These are phyloP conservation scores for Trichoderma koningiopsis DNA, from an alignment of 2,329 filamentous ascomycete species.

Conservation along the genomic window DNA sequence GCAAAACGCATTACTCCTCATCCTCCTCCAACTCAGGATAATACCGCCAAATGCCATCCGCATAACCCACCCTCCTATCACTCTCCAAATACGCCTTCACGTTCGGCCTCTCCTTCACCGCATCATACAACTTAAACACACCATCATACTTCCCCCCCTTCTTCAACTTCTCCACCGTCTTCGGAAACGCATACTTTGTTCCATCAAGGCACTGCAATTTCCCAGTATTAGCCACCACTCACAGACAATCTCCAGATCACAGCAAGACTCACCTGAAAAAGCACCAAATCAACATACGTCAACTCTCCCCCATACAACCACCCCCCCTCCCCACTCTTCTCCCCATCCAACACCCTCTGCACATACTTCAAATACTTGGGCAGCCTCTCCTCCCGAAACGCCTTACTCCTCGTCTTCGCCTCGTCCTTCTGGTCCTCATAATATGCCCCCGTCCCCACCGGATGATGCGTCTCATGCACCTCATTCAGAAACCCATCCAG, in stretches of 20 bases:
- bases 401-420: constrained; percentile 56
- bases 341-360: constrained; percentile 61
- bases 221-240: constrained; percentile 25
- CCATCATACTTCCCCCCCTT: constrained; percentile 58
- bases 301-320: constrained; percentile 67
- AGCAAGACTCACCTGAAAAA: constrained; percentile 63
- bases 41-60: constrained; percentile 67
- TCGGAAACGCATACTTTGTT: constrained; percentile 68
- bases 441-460: constrained; percentile 58
- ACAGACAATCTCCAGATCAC: too few species aligned
- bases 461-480: constrained; percentile 76
- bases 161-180: constrained; percentile 59
- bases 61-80: constrained; percentile 62
- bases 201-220: constrained; percentile 54
- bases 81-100: constrained; percentile 72
- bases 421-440: constrained; percentile 79
- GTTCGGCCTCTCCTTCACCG: constrained; percentile 62
- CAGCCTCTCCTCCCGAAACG: constrained; percentile 63
- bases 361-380: constrained; percentile 75
- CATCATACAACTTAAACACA: constrained; percentile 66
- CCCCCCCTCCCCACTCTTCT: constrained; percentile 58
- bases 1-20: not conserved
- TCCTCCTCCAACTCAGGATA: constrained; percentile 70
- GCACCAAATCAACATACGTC: constrained; percentile 71
- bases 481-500: constrained; percentile 72